These are phyloP conservation scores for Bauhinia variegata DNA, from an alignment of 306 rosid genomes.

Conservation along the genomic window DNA sequence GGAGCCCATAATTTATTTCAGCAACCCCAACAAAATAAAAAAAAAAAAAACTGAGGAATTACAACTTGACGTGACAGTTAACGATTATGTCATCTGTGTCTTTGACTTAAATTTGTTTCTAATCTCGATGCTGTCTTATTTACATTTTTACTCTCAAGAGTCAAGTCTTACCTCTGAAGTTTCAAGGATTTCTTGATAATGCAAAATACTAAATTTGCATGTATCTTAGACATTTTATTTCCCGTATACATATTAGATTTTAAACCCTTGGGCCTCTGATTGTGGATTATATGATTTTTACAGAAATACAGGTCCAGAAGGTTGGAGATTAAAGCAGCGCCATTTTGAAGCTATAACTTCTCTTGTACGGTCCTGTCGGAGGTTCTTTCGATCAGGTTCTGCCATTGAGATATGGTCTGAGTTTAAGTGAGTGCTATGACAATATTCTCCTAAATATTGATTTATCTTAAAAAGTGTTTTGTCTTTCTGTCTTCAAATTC, in stretches of 20 bases:
- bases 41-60: slow-evolving; percentile 14
- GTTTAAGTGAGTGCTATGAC: slow-evolving; percentile 72
- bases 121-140: slow-evolving; percentile 29
- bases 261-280: slow-evolving; percentile 25
- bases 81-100: slow-evolving; percentile 7
- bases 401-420: slow-evolving; percentile 97
- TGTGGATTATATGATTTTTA: slow-evolving; percentile 41
- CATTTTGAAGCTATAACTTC: slow-evolving; percentile 90
- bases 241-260: slow-evolving; percentile 14
- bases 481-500: slow-evolving; percentile 29
- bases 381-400: slow-evolving; percentile 90
- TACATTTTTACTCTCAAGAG: slow-evolving; percentile 15
- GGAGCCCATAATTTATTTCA: slow-evolving; percentile 25
- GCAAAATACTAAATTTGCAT: slow-evolving; percentile 21
- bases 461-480: slow-evolving; percentile 13
- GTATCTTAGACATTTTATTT: slow-evolving; percentile 11
- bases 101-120: slow-evolving; percentile 18
- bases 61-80: slow-evolving; percentile 22
- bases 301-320: slow-evolving; percentile 98
- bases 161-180: slow-evolving; percentile 1
- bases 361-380: slow-evolving; percentile 94
- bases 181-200: slow-evolving; percentile 26
- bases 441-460: slow-evolving; percentile 32
- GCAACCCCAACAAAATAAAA: slow-evolving; percentile 26
- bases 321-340: slow-evolving; percentile 93